Evolutionary conservation across 2,329 filamentous ascomycete species (phyloP), one percentile per base, ranked within the genome.

Genomic region (Stachybotrys echinatus): DNA sequence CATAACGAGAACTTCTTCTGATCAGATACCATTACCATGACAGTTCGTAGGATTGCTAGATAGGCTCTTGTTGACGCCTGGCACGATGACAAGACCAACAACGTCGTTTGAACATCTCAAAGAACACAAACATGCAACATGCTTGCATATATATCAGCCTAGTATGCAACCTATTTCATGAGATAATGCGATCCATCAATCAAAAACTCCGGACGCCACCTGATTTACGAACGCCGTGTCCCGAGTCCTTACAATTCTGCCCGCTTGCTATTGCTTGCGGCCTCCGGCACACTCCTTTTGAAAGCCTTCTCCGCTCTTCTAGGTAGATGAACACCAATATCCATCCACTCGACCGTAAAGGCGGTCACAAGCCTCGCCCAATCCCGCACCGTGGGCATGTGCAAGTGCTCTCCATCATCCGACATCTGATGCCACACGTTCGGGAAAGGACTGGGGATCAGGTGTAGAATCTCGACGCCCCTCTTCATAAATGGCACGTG

Each of bases 321-420:
- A 12, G 68, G 61, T 54, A 74, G 61, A 39, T 65, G 62, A 6
- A 63, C 62, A 20, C 70, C 70, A 53, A 97, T 69, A 57, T 95
- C 92, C 81, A 97, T 82, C 91, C 92, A 97, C 69, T 97, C 92
- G 0, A 88, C 85, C 31, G 84, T 80, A 71, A 97, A 99, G 0
- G 84, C 92, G 1, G 88, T 86, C 6, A 92, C 75, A 45, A 99
- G 85, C 65, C 81, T 84, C 18, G 87, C 83, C 94, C 94, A 99
- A 67, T 99, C 94, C 59, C 88, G 80, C 34, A 92, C 81, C 0
- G 88, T 92, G 8, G 81, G 75, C 57, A 86, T 73, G 66, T 99
- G 90, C 50, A 99, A 71, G 69, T 97, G 88, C 57, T 85, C 84
- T 2, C 83, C 92, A 59, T 96, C 86, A 63, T 99, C 94, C 0